Evolutionary conservation across 2,329 filamentous ascomycete species (phyloP).

Genomic region (Hypoxylon sp.): DNA sequence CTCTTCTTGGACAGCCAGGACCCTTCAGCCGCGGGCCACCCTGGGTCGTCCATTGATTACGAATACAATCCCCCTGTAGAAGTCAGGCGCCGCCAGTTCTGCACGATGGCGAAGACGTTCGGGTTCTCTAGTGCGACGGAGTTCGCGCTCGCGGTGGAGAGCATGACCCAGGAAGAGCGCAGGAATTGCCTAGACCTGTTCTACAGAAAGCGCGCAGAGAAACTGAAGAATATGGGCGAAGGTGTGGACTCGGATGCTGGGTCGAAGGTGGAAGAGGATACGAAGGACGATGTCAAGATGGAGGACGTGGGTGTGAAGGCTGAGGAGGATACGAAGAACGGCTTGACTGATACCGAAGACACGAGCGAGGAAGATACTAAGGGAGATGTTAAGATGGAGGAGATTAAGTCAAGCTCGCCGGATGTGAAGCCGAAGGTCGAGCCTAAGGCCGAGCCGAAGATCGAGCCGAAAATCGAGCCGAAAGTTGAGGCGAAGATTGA

Average conservation of each 20-base stretch:
- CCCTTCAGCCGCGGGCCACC: conserved; percentile 46
- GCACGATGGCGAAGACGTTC: conserved; percentile 85
- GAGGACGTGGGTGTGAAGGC: conserved; percentile 15
- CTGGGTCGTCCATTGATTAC: conserved; percentile 53
- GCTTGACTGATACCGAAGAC: conserved; percentile 8
- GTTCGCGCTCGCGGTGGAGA: conserved; percentile 91
- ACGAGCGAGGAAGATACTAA: conserved; percentile 21
- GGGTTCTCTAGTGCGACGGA: conserved; percentile 82
- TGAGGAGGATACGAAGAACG: conserved; percentile 17
- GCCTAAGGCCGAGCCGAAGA: conserved; percentile 7
- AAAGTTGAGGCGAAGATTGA: conserved; percentile 34
- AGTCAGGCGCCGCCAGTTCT: conserved; percentile 86
- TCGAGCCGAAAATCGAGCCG: conserved; percentile 27
- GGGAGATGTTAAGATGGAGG: conserved; percentile 22
- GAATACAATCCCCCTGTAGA: conserved; percentile 79
- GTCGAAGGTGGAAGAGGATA: conserved; percentile 20
- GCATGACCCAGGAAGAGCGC: conserved; percentile 87
- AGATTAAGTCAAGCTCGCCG: conserved; percentile 13
- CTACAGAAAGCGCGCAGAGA: conserved; percentile 75
- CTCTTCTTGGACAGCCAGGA: conserved; percentile 69
- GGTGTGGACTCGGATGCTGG: conserved; percentile 34
- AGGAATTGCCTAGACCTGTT: conserved; percentile 83
- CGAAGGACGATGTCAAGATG: conserved; percentile 23
- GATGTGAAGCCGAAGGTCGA: conserved; percentile 34
- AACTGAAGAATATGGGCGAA: conserved; percentile 54